Percentiles rank a stretch among this genome's conserved stretches.
Evolutionary conservation across 768 basidiomycete species (phyloP).

Genomic region (Leucosporidium yakuticum): DNA sequence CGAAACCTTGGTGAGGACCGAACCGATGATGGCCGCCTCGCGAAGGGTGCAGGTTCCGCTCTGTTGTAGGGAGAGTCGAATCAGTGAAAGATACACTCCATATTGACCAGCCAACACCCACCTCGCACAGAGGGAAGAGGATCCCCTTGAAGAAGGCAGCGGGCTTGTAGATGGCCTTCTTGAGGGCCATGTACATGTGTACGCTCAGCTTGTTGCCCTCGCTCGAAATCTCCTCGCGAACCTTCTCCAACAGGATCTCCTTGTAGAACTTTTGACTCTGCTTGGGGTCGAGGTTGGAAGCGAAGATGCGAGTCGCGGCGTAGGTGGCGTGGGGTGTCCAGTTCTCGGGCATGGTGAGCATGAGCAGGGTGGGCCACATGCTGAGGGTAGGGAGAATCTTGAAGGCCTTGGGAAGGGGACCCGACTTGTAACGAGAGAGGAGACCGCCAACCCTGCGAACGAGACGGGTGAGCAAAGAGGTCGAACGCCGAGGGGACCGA

Average conservation of each 20-base stretch:
- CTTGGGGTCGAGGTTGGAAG: constrained; percentile 91
- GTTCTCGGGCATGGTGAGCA: constrained; percentile 80
- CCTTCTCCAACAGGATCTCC: constrained; percentile 81
- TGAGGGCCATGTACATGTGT: constrained; percentile 89
- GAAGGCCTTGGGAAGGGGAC: constrained; percentile 91
- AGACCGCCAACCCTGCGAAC: constrained; percentile 68
- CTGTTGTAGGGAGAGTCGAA: constrained; percentile 42
- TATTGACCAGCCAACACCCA: constrained; percentile 45
- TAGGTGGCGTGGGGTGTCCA: constrained; percentile 95
- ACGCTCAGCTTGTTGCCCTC: constrained; percentile 70
- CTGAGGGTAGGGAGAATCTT: constrained; percentile 95
- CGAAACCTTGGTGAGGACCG: constrained; percentile 80
- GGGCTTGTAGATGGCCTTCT: constrained; percentile 88
- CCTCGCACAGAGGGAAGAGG: constrained; percentile 89
- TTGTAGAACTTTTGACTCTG: constrained; percentile 89
- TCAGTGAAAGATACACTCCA: not conserved
- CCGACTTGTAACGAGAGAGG: constrained; percentile 83
- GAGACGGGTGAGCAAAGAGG: constrained; percentile 1
- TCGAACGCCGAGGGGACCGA: not conserved
- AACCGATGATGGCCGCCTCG: constrained; percentile 90
- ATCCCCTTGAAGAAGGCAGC: constrained; percentile 98
- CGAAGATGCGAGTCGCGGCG: constrained; percentile 89
- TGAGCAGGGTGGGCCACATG: constrained; percentile 91
- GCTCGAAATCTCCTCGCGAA: constrained; percentile 77
- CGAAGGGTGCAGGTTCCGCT: constrained; percentile 73